Conservation (phyloP, 352 stramenopile species). For the Thraustotheca clavata region DNA sequence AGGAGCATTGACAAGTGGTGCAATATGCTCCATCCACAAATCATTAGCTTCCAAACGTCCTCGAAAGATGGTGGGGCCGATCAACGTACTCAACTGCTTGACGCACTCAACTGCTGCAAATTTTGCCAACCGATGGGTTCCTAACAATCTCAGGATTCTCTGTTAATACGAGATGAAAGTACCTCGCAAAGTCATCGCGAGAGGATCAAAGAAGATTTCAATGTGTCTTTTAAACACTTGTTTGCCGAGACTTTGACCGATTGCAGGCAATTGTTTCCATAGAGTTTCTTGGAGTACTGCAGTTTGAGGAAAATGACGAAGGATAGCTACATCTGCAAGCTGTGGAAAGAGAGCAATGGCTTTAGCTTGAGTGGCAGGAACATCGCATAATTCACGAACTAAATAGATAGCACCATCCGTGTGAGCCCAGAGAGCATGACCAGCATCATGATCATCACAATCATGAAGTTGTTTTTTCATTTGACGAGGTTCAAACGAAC, state of each 20-base stretch:
- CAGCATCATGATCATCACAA: constrained; percentile 73
- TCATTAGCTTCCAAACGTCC: constrained; percentile 63
- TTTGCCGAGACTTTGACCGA: constrained; percentile 70
- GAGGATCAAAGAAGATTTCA: constrained; percentile 75
- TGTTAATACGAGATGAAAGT: neutral
- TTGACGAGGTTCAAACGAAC: constrained; percentile 91
- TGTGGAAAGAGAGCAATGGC: constrained; percentile 43
- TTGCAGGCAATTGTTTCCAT: constrained; percentile 73
- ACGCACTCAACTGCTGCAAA: constrained; percentile 75
- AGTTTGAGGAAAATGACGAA: constrained; percentile 69
- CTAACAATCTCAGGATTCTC: neutral
- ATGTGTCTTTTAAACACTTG: constrained; percentile 76
- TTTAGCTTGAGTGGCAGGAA: constrained; percentile 34
- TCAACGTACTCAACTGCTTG: constrained; percentile 59
- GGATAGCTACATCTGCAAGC: constrained; percentile 61
- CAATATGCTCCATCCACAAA: constrained; percentile 46
- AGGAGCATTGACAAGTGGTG: constrained; percentile 24
- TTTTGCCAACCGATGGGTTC: constrained; percentile 49
- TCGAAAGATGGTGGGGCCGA: constrained; percentile 77
- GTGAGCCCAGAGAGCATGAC: constrained; percentile 89
- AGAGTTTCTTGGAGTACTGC: constrained; percentile 70
- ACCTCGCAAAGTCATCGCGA: constrained; percentile 69
- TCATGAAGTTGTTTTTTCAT: constrained; percentile 80
- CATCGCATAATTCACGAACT: constrained; percentile 84
- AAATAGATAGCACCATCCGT: constrained; percentile 95